phyloP scores from a whole-genome alignment of 257 asterid species.

The Solanum rostratum region DNA sequence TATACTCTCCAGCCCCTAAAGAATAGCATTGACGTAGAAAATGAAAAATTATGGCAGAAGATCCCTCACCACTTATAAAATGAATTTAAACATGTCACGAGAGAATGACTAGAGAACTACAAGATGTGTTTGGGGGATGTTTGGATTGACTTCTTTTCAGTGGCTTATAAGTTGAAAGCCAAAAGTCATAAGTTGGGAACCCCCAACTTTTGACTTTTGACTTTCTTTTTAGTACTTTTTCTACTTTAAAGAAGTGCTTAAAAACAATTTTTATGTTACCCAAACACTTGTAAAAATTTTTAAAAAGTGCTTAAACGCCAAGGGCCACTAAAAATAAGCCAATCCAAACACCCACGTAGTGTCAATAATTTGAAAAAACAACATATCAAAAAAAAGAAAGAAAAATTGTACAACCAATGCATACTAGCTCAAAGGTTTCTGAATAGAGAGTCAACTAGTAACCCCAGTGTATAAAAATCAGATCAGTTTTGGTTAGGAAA shows the following conservation, averaged over 20 bases:
- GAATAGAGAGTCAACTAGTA: not conserved
- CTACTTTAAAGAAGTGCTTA: too few relatives aligned
- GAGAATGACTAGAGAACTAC: not conserved
- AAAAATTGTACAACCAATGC: not conserved
- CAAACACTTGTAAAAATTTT: too few relatives aligned
- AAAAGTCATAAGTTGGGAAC: too few relatives aligned
- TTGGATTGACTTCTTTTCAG: too few relatives aligned
- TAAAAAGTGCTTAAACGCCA: too few relatives aligned
- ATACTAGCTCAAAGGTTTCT: not conserved
- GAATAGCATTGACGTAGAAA: not conserved
- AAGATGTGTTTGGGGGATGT: not conserved
- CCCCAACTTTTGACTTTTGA: too few relatives aligned
- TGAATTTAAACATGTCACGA: not conserved
- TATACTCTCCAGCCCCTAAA: conserved; percentile 92
- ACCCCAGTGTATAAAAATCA: not conserved
- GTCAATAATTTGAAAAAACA: not conserved
- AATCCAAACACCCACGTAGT: too few relatives aligned
- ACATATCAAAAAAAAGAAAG: not conserved
- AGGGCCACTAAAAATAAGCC: too few relatives aligned
- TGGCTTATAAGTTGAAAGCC: too few relatives aligned
- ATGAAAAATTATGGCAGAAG: not conserved
- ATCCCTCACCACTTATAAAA: not conserved
- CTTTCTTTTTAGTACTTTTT: too few relatives aligned
- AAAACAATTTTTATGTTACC: too few relatives aligned
- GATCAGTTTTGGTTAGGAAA: not conserved